Evolutionary conservation across 306 rosid species (phyloP).

Genomic region (Cicer chorassanicum): DNA sequence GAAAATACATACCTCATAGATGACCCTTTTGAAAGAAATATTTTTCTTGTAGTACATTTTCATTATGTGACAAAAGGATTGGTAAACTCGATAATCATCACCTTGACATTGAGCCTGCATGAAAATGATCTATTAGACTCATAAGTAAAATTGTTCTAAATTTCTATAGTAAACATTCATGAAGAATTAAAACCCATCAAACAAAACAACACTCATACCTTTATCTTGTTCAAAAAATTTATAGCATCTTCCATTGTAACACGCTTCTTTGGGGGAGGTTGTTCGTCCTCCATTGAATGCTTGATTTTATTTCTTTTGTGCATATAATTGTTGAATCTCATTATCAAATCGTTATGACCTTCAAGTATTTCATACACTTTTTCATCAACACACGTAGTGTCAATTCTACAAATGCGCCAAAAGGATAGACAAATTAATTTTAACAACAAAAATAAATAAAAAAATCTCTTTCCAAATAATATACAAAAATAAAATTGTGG

Average conservation of each 20-base stretch:
- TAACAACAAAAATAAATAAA: slow-evolving; percentile 6
- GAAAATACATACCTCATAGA: too few species aligned
- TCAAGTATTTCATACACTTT: slow-evolving; percentile 83
- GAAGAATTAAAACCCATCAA: background rate
- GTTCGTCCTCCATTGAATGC: slow-evolving; percentile 77
- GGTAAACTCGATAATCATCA: too few species aligned
- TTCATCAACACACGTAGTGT: slow-evolving; percentile 71
- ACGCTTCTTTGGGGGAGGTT: slow-evolving; percentile 74
- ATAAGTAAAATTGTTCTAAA: too few species aligned
- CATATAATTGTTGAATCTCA: slow-evolving; percentile 89
- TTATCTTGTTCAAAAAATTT: slow-evolving; percentile 85
- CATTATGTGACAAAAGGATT: too few species aligned
- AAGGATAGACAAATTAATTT: slow-evolving; percentile 45
- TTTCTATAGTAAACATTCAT: background rate
- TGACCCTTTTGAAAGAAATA: too few species aligned
- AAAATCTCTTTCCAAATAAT: background rate
- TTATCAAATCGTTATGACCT: slow-evolving; percentile 77
- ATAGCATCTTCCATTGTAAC: slow-evolving; percentile 91
- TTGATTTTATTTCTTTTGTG: slow-evolving; percentile 89
- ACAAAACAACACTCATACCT: slow-evolving; percentile 52
- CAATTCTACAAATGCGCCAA: slow-evolving; percentile 66
- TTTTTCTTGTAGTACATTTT: too few species aligned
- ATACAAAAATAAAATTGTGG: background rate
- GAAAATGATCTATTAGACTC: too few species aligned
- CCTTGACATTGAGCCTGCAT: too few species aligned